Evolutionary conservation across 2,329 filamentous ascomycete genomes (phyloP).

Genomic region (Nigrospora sphaerica): DNA sequence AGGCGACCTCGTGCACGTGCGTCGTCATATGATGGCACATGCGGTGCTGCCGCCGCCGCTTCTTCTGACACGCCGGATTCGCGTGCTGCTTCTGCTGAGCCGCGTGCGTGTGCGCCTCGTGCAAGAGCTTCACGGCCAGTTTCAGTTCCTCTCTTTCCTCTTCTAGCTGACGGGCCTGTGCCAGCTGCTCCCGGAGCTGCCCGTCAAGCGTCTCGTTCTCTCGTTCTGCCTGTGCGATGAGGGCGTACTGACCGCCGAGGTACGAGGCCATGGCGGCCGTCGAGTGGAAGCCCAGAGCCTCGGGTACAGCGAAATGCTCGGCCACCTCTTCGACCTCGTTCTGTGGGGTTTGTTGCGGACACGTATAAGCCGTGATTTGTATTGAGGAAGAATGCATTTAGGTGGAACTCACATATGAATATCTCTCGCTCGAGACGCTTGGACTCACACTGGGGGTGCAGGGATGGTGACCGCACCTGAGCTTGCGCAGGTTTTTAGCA

Average conservation of each 20-base stretch:
- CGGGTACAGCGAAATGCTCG: background rate
- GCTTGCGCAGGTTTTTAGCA: constrained; percentile 12
- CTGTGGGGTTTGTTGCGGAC: constrained; percentile 5
- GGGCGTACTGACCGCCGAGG: background rate
- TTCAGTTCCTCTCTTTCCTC: background rate
- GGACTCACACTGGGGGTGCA: background rate
- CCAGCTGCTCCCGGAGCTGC: background rate
- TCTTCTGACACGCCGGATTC: constrained; percentile 2
- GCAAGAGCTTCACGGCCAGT: constrained; percentile 1
- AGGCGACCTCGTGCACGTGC: constrained; percentile 6
- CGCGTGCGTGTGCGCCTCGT: background rate
- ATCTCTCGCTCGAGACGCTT: background rate
- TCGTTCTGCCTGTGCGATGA: background rate
- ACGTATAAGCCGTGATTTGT: background rate
- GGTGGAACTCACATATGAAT: too few species aligned
- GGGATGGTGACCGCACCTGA: constrained; percentile 7
- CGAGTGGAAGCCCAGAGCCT: background rate
- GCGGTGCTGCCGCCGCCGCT: constrained; percentile 1
- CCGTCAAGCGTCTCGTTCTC: background rate
- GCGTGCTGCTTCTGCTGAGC: constrained; percentile 6
- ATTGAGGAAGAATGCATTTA: too few species aligned
- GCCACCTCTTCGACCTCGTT: constrained; percentile 9
- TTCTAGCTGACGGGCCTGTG: background rate
- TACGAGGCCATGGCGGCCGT: background rate
- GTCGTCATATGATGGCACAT: constrained; percentile 7